These are phyloP conservation scores for Hyphodiscus sp. DNA, from an alignment of 2,329 filamentous ascomycete species.

Conservation along the genomic window DNA sequence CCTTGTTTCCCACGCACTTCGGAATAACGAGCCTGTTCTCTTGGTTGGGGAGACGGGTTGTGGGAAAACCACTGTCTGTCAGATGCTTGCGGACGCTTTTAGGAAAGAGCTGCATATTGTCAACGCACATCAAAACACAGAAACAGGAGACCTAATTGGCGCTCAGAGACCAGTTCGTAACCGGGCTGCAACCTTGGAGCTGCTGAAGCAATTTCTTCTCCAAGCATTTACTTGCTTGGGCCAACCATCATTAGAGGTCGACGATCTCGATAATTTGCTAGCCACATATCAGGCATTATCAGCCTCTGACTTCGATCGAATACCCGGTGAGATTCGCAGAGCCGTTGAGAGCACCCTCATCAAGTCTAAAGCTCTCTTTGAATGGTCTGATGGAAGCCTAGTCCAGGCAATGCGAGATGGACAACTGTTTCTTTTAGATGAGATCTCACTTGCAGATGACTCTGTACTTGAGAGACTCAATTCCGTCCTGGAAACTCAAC, in stretches of 20 bases:
- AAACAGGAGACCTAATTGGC: constrained; percentile 94
- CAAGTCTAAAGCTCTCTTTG: constrained; percentile 80
- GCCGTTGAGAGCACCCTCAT: constrained; percentile 42
- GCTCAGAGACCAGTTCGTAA: constrained; percentile 90
- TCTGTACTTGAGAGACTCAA: constrained; percentile 95
- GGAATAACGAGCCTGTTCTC: constrained; percentile 88
- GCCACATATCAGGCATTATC: constrained; percentile 39
- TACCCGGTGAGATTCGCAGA: constrained; percentile 27
- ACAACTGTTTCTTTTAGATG: constrained; percentile 88
- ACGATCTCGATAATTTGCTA: constrained; percentile 50
- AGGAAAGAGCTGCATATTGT: constrained; percentile 75
- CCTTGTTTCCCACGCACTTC: constrained; percentile 77
- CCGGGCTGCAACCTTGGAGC: constrained; percentile 62
- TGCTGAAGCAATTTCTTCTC: constrained; percentile 56
- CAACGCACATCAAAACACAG: constrained; percentile 97
- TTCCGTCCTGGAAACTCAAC: constrained; percentile 84
- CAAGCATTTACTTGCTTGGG: constrained; percentile 35
- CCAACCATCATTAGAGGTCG: constrained; percentile 49
- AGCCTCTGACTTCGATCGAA: constrained; percentile 35
- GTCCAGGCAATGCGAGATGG: constrained; percentile 90
- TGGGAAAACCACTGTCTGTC: constrained; percentile 94
- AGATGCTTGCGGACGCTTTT: constrained; percentile 79
- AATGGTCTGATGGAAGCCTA: constrained; percentile 92
- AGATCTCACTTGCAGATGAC: constrained; percentile 96
- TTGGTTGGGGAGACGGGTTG: constrained; percentile 96